These are phyloP conservation scores for Murraya paniculata DNA, from an alignment of 345 rosid species.

Conservation along the genomic window DNA sequence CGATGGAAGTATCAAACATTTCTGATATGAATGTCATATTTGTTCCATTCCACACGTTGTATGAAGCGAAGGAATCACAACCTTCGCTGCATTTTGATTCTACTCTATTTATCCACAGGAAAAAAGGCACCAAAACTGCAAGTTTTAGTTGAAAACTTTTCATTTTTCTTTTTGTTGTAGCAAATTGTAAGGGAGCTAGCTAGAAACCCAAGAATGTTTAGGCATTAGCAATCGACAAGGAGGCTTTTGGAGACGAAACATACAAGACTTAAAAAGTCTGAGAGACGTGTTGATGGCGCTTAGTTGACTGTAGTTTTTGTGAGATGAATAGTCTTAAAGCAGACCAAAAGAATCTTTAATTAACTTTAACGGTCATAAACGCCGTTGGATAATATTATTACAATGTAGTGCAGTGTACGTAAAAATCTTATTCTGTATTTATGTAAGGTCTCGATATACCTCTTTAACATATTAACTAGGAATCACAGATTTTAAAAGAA, in stretches of 20 bases:
- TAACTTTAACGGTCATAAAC: neutral
- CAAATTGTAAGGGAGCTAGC: neutral
- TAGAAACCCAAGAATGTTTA: neutral
- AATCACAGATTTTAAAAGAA: neutral
- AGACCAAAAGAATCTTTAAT: neutral
- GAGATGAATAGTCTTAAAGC: neutral
- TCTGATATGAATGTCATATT: constrained; percentile 41
- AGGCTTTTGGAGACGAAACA: neutral
- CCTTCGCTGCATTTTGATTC: constrained; percentile 18
- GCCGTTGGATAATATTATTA: neutral
- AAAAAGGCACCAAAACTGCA: neutral
- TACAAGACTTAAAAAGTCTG: neutral
- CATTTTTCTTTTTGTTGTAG: neutral
- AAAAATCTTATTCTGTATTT: neutral
- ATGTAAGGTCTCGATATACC: neutral
- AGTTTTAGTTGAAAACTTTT: neutral
- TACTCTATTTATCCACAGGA: neutral
- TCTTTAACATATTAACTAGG: neutral
- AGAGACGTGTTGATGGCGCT: neutral
- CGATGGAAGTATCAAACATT: constrained; percentile 26
- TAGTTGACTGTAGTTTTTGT: neutral
- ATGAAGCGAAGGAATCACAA: constrained; percentile 43
- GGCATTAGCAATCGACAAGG: neutral
- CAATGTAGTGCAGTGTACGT: neutral
- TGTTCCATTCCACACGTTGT: constrained; percentile 33